Conservation (phyloP, 1,284 basidiomycete genomes). For the Trametes polyzona region DNA sequence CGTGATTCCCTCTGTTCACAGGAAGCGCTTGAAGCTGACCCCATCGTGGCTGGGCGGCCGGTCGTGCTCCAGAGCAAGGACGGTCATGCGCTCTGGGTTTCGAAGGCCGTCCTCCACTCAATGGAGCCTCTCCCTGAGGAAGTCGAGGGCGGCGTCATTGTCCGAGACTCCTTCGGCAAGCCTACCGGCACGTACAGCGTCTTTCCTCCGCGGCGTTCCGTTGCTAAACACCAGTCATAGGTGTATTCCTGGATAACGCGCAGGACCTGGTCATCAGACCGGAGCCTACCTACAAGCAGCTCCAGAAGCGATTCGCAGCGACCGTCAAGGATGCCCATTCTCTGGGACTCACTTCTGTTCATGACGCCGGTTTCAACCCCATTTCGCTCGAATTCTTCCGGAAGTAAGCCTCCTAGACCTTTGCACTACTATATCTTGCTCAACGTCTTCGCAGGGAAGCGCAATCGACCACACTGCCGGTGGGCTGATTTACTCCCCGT, state of each 20-base stretch:
- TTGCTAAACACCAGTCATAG: conserved; percentile 38
- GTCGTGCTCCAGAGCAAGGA: conserved; percentile 86
- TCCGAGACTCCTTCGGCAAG: conserved; percentile 68
- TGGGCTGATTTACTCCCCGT: conserved; percentile 45
- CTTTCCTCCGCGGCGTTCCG: conserved; percentile 19
- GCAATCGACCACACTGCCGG: conserved; percentile 61
- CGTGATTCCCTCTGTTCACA: conserved; percentile 33
- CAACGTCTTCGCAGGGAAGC: conserved; percentile 53
- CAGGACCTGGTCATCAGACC: conserved; percentile 69
- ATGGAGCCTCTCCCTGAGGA: conserved; percentile 65
- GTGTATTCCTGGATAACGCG: conserved; percentile 74
- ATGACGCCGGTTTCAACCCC: conserved; percentile 80
- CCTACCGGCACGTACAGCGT: conserved; percentile 66
- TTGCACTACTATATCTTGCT: not conserved
- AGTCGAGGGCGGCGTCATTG: conserved; percentile 81
- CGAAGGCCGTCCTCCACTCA: conserved; percentile 57
- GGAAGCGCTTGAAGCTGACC: conserved; percentile 76
- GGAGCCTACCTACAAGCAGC: conserved; percentile 63
- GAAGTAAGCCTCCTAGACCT: conserved; percentile 45
- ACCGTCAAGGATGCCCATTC: conserved; percentile 71
- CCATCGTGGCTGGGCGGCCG: conserved; percentile 65
- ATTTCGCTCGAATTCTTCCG: conserved; percentile 75
- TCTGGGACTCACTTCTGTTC: conserved; percentile 78
- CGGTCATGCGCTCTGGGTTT: conserved; percentile 90
- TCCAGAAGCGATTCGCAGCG: conserved; percentile 64